Percentiles rank a stretch among this genome's conserved stretches.
Conservation (phyloP, 1,284 basidiomycete genomes). For the Ganoderma boninense region DNA sequence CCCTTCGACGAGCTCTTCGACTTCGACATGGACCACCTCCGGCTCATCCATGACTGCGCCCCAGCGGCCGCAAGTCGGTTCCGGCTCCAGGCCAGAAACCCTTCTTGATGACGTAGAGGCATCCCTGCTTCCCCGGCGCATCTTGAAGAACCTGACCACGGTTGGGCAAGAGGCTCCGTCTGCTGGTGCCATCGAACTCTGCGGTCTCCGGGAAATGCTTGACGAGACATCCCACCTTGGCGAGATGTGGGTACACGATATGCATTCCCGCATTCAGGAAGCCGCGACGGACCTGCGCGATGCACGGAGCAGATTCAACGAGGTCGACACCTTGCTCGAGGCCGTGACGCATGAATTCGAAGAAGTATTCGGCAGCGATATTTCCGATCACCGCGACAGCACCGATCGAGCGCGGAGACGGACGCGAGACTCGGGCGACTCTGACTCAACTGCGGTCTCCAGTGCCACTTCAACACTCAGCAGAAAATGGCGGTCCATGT, state of each 20-base stretch:
- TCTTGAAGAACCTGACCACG: constrained; percentile 61
- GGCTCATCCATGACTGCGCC: constrained; percentile 12
- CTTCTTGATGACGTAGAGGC: constrained; percentile 49
- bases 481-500: constrained; percentile 38
- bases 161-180: constrained; percentile 47
- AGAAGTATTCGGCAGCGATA: constrained; percentile 37
- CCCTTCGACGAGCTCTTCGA: constrained; percentile 54
- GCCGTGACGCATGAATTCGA: constrained; percentile 53
- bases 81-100: constrained; percentile 12
- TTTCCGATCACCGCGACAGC: constrained; percentile 32
- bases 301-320: constrained; percentile 50
- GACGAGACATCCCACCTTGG: constrained; percentile 55
- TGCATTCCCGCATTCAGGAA: constrained; percentile 60
- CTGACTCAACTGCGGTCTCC: constrained; percentile 40
- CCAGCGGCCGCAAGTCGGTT: constrained; percentile 13
- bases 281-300: constrained; percentile 56
- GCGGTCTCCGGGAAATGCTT: constrained; percentile 54
- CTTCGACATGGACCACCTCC: constrained; percentile 35
- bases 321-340: constrained; percentile 42
- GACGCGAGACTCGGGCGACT: constrained; percentile 41
- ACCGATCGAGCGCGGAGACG: constrained; percentile 39
- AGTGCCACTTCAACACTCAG: constrained; percentile 21
- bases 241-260: constrained; percentile 53
- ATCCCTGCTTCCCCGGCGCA: constrained; percentile 52
- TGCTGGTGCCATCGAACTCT: constrained; percentile 43